Evolutionary conservation across 2,329 filamentous ascomycete genomes (phyloP), one percentile per base, ranked within the genome.

Genomic region (Sclerotinia trifoliorum): DNA sequence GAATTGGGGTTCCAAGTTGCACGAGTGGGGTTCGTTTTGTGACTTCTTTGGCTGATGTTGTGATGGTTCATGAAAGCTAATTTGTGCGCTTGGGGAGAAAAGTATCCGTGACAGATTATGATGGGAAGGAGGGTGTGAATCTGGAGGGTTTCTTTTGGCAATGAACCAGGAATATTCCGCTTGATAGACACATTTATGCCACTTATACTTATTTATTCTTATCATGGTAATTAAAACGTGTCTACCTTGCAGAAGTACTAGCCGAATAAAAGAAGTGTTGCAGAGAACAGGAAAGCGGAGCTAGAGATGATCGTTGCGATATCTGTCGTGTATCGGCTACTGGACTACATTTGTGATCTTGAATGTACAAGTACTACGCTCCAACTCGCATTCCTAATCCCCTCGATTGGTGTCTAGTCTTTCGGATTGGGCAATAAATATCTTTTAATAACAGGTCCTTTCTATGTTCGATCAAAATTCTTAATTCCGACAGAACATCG

Each of bases 31-130:
- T 19, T 26, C 5, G 5, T 32, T 35, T 39, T 39, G 35, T 39
- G 35, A 39, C 35, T 39, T 39, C 35, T 15, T 26, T 46, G 39
- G n/a, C 17, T 32, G n/a, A 44, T 26, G 56, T 29, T 46, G 58
- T 35, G 29, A 48, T 21, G 26, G 11, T n/a, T n/a, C 44, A n/a
- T 61, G 58, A 2, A 35, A 8, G 21, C n/a, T 49, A 61, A 61
- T 61, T 61, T 61, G 58, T 35, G 58, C 58, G 44, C 44, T 61
- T 61, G 58, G 5, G 21, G 26, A 29, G 19, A 29, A 35, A 26
- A 42, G 5, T 26, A 24, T 35, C 29, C 11, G 13, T 49, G 58
- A 8, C 17, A 15, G n/a, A 29, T 24, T 46, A 21, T 46, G 24
- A 24, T 58, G 39, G 19, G 26, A 17, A 48, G 26, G 39, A 44